phyloP scores from a whole-genome alignment of 208 protist species.

The Crithidia fasciculata region DNA sequence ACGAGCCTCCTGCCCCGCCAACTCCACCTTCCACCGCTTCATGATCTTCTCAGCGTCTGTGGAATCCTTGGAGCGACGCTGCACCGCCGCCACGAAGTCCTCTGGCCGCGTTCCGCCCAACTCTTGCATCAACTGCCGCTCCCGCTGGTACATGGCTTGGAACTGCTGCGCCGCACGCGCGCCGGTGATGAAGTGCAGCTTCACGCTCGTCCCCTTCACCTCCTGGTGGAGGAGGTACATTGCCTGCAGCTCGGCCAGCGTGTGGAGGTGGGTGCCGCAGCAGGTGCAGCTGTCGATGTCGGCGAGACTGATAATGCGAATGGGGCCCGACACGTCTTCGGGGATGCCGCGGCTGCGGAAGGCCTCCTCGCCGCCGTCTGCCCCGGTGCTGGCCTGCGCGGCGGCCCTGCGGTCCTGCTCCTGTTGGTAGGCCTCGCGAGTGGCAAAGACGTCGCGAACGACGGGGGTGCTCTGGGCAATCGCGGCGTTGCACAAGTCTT shows the following conservation, averaged over 20 bases:
- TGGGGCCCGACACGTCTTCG: conserved; percentile 69
- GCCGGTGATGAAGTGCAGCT: conserved; percentile 84
- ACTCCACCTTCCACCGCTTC: conserved; percentile 62
- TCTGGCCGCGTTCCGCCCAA: conserved; percentile 69
- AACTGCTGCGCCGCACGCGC: conserved; percentile 56
- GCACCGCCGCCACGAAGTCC: conserved; percentile 54
- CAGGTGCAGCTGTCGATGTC: conserved; percentile 80
- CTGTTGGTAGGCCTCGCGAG: conserved; percentile 48
- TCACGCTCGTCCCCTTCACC: conserved; percentile 73
- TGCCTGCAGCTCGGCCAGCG: conserved; percentile 70
- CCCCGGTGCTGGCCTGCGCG: conserved; percentile 2
- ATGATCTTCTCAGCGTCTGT: conserved; percentile 55
- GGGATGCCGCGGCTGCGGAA: conserved; percentile 75
- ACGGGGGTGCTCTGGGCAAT: conserved; percentile 63
- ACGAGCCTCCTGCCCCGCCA: conserved; percentile 47
- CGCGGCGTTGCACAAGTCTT: conserved; percentile 63
- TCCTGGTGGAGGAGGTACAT: conserved; percentile 86
- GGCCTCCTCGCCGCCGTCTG: conserved; percentile 16
- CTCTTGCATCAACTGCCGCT: conserved; percentile 62
- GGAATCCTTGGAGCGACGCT: conserved; percentile 56
- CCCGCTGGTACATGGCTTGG: conserved; percentile 68
- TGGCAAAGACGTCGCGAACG: conserved; percentile 51
- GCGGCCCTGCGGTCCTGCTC: conserved; percentile 29
- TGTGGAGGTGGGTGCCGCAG: conserved; percentile 87
- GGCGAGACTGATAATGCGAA: conserved; percentile 82